phyloP scores from a whole-genome alignment of 2,329 filamentous ascomycete species.

The Aspergillus flavus region DNA sequence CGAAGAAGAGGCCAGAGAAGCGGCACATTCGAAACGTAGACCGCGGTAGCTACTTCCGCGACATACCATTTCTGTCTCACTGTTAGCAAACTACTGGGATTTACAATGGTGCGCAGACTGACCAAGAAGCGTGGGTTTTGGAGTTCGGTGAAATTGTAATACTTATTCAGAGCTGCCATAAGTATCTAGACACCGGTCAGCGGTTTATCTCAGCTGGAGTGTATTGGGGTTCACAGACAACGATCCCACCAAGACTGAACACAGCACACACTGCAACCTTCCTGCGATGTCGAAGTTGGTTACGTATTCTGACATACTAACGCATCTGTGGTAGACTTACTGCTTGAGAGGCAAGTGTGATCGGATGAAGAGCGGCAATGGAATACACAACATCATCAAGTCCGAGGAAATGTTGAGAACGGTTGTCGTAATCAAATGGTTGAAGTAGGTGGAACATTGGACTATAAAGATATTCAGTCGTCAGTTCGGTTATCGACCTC shows the following conservation, averaged over 20 bases:
- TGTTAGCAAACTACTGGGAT: neutral
- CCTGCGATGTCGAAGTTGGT: neutral
- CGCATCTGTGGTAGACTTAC: neutral
- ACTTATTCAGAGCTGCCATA: constrained; percentile 1
- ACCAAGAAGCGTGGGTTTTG: neutral
- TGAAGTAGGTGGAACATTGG: neutral
- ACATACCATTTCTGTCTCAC: constrained; percentile 3
- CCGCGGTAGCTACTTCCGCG: neutral
- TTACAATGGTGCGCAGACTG: neutral
- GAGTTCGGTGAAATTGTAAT: neutral
- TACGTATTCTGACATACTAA: no score
- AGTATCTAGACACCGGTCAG: neutral
- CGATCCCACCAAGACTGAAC: neutral
- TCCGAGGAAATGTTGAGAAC: constrained; percentile 4
- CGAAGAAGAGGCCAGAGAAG: constrained; percentile 5
- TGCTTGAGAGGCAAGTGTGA: neutral
- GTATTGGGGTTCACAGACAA: neutral
- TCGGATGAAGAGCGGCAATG: constrained; percentile 3
- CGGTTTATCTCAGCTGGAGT: neutral
- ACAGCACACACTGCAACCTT: neutral
- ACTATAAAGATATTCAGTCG: neutral
- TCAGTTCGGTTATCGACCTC: neutral
- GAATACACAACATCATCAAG: constrained; percentile 3
- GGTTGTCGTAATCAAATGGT: constrained; percentile 2
- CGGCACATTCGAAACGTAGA: constrained; percentile 2